phyloP scores from a whole-genome alignment of 495 filamentous ascomycete genomes.

The Penicillium silybi region DNA sequence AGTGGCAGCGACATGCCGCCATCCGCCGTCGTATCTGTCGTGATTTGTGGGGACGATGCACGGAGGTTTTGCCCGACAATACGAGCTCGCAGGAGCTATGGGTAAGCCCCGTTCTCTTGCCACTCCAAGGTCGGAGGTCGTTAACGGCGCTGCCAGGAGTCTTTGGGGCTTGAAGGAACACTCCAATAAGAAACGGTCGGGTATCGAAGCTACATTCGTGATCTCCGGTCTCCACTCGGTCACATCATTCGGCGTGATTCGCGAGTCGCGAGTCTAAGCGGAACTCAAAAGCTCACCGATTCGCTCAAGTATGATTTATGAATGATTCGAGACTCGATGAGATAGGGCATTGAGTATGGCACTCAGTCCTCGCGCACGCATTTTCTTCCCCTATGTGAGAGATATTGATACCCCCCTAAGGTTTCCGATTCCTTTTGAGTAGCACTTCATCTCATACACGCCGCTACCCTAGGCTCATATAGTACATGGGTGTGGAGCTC shows the following conservation, averaged over 20 bases:
- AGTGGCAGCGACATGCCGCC: slow-evolving; percentile 46
- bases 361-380: not conserved
- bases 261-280: not conserved
- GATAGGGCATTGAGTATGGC: not conserved
- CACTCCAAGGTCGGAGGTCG: not conserved
- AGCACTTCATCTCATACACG: not conserved
- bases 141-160: slow-evolving; percentile 31
- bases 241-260: slow-evolving; percentile 11
- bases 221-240: slow-evolving; percentile 16
- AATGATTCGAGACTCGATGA: slow-evolving; percentile 9
- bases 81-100: slow-evolving; percentile 46
- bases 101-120: slow-evolving; percentile 32
- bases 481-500: not conserved
- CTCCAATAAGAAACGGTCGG: slow-evolving; percentile 21
- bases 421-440: not conserved
- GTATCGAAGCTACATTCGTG: slow-evolving; percentile 17
- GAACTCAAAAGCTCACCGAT: not conserved
- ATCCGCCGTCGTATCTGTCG: slow-evolving; percentile 49
- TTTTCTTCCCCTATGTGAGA: not conserved
- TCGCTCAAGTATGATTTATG: not conserved
- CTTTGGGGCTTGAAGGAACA: slow-evolving; percentile 39
- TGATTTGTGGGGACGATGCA: slow-evolving; percentile 47
- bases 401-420: not conserved
- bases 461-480: not conserved
- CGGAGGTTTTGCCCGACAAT: slow-evolving; percentile 45